phyloP scores from a whole-genome alignment of 768 basidiomycete species.

The Mycena rebaudengoi region DNA sequence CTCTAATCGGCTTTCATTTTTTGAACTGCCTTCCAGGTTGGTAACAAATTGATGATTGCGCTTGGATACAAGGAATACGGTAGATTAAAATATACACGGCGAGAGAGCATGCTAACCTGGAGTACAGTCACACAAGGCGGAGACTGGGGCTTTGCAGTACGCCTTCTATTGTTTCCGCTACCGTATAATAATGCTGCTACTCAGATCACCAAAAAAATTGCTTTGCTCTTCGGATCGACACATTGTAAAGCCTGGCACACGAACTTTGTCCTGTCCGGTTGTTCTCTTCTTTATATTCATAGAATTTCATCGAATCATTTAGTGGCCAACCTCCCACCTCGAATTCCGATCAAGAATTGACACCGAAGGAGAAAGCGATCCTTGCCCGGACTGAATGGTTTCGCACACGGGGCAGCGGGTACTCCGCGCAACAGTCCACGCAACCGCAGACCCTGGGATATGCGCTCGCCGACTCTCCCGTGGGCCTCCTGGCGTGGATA shows the following conservation, averaged over 20 bases:
- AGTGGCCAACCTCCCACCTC: neutral
- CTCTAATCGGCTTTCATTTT: neutral
- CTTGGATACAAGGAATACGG: slow-evolving; percentile 61
- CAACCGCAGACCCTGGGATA: slow-evolving; percentile 12
- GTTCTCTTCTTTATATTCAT: neutral
- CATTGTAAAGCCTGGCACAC: slow-evolving; percentile 63
- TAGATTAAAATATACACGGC: slow-evolving; percentile 5
- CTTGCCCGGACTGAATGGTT: neutral
- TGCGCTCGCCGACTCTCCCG: slow-evolving; percentile 51
- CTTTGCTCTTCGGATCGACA: slow-evolving; percentile 40
- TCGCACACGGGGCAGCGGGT: neutral
- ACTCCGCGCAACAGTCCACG: neutral
- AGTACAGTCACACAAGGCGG: slow-evolving; percentile 53
- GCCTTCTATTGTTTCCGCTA: neutral
- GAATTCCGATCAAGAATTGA: neutral
- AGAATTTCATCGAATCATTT: neutral
- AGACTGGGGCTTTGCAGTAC: slow-evolving; percentile 53
- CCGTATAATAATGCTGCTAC: slow-evolving; percentile 6
- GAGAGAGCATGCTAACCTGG: neutral
- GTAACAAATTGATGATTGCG: slow-evolving; percentile 57
- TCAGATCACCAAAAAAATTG: slow-evolving; percentile 40
- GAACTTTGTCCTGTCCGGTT: slow-evolving; percentile 50
- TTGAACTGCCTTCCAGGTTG: slow-evolving; percentile 40
- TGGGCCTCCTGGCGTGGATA: slow-evolving; percentile 48
- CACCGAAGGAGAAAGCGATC: neutral